These are phyloP conservation scores for Paraglomus brasilianum DNA, from an alignment of 192 early-diverging fungal species.

Conservation along the genomic window DNA sequence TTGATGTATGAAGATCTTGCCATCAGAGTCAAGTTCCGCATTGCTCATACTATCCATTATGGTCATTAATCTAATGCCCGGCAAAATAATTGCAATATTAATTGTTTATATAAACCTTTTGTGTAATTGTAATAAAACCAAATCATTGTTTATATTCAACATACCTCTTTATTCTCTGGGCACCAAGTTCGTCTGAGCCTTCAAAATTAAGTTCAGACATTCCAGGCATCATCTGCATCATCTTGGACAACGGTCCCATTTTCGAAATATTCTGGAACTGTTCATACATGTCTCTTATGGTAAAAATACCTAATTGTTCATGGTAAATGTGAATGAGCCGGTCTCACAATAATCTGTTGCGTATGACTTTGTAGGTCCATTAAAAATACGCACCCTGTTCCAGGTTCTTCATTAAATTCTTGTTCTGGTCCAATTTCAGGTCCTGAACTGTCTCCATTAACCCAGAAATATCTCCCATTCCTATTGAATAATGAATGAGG, in stretches of 20 bases:
- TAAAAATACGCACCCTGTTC: constrained; percentile 56
- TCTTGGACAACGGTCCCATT: constrained; percentile 91
- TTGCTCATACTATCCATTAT: constrained; percentile 98
- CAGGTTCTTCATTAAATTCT: constrained; percentile 85
- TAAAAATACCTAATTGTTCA: constrained; percentile 64
- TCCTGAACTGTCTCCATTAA: constrained; percentile 89
- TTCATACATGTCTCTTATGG: constrained; percentile 92
- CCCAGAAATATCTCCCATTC: constrained; percentile 90
- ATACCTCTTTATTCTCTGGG: constrained; percentile 54
- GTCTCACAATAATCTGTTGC: too few species aligned
- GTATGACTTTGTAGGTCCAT: too few species aligned
- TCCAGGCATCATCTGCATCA: constrained; percentile 68
- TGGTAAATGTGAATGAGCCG: not conserved
- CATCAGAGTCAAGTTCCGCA: constrained; percentile 83
- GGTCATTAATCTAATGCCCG: constrained; percentile 62
- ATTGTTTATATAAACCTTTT: not conserved
- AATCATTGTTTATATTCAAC: not conserved
- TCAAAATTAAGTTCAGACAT: constrained; percentile 54
- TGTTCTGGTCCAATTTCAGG: constrained; percentile 82
- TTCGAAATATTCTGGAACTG: constrained; percentile 86
- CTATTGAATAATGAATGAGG: constrained; percentile 28
- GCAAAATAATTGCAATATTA: not conserved
- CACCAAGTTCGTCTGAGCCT: constrained; percentile 55
- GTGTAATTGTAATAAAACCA: not conserved
- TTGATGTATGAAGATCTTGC: constrained; percentile 75